Conservation (phyloP, 441 rosid species). For the Eutrema salsugineum region DNA sequence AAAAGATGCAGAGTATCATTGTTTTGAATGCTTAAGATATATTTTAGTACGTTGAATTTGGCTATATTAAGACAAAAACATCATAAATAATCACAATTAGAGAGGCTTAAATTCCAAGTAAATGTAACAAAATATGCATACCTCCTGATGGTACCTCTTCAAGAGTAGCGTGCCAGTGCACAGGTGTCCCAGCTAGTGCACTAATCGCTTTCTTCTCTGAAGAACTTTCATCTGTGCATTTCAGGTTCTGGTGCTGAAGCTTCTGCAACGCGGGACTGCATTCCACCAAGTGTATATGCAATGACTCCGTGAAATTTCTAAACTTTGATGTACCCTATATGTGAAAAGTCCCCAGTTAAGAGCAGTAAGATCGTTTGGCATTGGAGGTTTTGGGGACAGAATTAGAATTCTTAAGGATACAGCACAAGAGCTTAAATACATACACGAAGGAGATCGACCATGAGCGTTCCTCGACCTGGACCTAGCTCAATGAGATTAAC, state of each 20-base stretch:
- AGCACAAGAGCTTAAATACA: slow-evolving; percentile 19
- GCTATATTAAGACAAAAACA: background rate
- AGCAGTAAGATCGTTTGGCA: background rate
- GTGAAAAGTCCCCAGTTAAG: slow-evolving; percentile 12
- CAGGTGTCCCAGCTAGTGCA: slow-evolving; percentile 56
- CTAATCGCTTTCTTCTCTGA: slow-evolving; percentile 44
- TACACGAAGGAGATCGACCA: slow-evolving; percentile 90
- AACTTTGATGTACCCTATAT: slow-evolving; percentile 77
- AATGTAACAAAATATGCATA: slow-evolving; percentile 37
- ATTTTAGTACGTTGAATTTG: background rate
- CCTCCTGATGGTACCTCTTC: slow-evolving; percentile 87
- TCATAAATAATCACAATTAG: background rate
- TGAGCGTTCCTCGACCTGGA: slow-evolving; percentile 92
- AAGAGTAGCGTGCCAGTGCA: slow-evolving; percentile 73
- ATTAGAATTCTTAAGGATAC: background rate
- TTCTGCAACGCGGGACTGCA: slow-evolving; percentile 83
- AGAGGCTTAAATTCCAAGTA: background rate
- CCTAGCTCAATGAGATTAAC: slow-evolving; percentile 91
- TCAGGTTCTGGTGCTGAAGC: slow-evolving; percentile 62
- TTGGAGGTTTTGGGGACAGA: background rate
- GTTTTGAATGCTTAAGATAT: background rate
- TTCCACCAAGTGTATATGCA: slow-evolving; percentile 85
- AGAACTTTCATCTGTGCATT: slow-evolving; percentile 50
- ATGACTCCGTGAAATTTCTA: slow-evolving; percentile 65
- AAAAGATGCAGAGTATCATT: background rate